These are phyloP conservation scores for Populus alba DNA, from an alignment of 345 rosid species.

Conservation along the genomic window DNA sequence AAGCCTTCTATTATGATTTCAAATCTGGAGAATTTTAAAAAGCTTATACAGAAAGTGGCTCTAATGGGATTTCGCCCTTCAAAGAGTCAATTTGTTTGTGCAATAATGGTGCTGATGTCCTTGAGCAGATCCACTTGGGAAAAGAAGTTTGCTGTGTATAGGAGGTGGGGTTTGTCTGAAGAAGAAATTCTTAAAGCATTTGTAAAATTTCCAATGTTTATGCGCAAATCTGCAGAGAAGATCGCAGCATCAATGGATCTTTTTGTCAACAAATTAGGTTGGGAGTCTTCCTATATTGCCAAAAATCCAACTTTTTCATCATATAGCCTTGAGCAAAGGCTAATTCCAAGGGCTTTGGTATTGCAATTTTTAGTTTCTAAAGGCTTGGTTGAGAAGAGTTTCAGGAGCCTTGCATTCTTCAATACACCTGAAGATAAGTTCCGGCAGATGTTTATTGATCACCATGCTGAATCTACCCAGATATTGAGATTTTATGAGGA, in stretches of 20 bases:
- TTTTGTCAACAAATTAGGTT: constrained; percentile 29
- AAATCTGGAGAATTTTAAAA: not conserved
- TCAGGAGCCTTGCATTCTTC: not conserved
- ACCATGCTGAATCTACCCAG: not conserved
- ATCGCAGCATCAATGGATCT: constrained; percentile 20
- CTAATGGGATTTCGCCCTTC: constrained; percentile 47
- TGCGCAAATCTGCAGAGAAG: constrained; percentile 25
- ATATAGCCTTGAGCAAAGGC: constrained; percentile 29
- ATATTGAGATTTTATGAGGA: too few species aligned
- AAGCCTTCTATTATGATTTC: not conserved
- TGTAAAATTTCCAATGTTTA: constrained; percentile 13
- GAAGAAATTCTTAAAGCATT: constrained; percentile 26
- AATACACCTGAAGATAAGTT: not conserved
- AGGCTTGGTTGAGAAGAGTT: constrained; percentile 24
- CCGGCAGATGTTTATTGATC: too few species aligned
- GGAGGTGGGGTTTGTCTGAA: constrained; percentile 25
- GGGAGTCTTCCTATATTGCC: constrained; percentile 10
- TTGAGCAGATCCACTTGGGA: constrained; percentile 20
- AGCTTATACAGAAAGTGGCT: constrained; percentile 24
- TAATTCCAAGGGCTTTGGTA: constrained; percentile 35
- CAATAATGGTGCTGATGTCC: constrained; percentile 19
- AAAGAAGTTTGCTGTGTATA: not conserved
- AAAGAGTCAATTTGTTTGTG: constrained; percentile 38
- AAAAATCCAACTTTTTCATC: constrained; percentile 1
- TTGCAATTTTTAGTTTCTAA: constrained; percentile 16